Conservation (phyloP, 257 asterid species). For the Fraxinus quadrangulata region DNA sequence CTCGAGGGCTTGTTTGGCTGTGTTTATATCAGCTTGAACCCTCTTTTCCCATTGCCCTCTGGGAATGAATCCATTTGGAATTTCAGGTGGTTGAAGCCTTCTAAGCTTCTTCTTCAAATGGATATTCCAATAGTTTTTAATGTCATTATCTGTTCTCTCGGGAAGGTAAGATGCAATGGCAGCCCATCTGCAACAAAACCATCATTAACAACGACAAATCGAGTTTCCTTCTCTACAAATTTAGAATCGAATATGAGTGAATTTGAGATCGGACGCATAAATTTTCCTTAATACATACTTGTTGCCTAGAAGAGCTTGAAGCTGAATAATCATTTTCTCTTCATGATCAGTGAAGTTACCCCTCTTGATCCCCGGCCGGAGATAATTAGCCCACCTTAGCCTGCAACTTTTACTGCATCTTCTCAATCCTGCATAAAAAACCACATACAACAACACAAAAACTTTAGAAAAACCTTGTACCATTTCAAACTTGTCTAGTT, state of each 20-base stretch:
- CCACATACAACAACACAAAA: background rate
- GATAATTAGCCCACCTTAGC: constrained; percentile 94
- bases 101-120: constrained; percentile 83
- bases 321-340: constrained; percentile 88
- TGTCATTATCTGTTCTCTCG: constrained; percentile 94
- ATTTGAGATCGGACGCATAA: too few species aligned
- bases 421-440: constrained; percentile 53
- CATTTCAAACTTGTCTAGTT: background rate
- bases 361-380: constrained; percentile 88
- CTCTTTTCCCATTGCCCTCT: constrained; percentile 89
- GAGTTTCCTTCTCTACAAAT: too few species aligned
- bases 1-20: constrained; percentile 86
- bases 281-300: constrained; percentile 46
- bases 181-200: constrained; percentile 71
- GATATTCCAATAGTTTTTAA: constrained; percentile 93
- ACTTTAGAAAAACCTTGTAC: background rate
- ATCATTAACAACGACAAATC: too few species aligned
- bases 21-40: constrained; percentile 71
- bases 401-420: constrained; percentile 98
- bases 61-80: constrained; percentile 28
- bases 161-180: constrained; percentile 98
- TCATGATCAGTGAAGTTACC: constrained; percentile 84
- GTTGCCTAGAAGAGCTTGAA: constrained; percentile 93
- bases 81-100: constrained; percentile 32
- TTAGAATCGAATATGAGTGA: too few species aligned